Evolutionary conservation across 2,329 filamentous ascomycete species (phyloP).

Genomic region (Clarireedia monteithiana): DNA sequence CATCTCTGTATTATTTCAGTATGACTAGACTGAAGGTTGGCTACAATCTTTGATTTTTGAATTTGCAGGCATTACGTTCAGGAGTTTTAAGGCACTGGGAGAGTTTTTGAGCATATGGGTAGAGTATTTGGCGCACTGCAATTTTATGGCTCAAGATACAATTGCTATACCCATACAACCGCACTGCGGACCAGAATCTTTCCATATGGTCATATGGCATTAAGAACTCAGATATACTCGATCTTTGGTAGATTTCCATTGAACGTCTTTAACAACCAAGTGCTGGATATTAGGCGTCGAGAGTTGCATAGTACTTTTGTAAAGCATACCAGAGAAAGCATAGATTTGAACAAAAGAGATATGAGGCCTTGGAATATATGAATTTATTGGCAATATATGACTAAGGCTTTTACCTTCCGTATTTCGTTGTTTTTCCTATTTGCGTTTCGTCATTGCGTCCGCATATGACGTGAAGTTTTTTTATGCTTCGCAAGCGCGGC

Average conservation of each 20-base stretch:
- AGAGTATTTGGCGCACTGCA: not conserved
- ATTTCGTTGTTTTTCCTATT: too few relatives aligned
- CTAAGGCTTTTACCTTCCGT: too few relatives aligned
- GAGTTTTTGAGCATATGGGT: not conserved
- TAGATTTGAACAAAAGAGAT: too few relatives aligned
- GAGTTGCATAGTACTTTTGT: not conserved
- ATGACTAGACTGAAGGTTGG: slow-evolving; percentile 8
- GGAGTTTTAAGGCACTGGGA: not conserved
- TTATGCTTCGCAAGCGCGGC: too few relatives aligned
- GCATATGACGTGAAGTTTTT: too few relatives aligned
- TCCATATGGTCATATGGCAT: not conserved
- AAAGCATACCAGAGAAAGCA: too few relatives aligned
- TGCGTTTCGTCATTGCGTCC: too few relatives aligned
- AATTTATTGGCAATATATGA: not conserved
- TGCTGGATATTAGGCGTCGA: not conserved
- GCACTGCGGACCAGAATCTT: not conserved
- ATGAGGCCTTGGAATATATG: not conserved
- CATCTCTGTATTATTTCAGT: slow-evolving; percentile 40
- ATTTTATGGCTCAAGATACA: not conserved
- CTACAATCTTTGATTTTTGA: not conserved
- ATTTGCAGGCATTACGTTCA: not conserved
- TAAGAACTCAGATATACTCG: not conserved
- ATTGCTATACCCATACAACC: not conserved
- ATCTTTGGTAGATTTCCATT: not conserved
- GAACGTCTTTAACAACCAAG: not conserved